Evolutionary conservation across 495 filamentous ascomycete genomes (phyloP).

Genomic region (Aspergillus olivimuriae): DNA sequence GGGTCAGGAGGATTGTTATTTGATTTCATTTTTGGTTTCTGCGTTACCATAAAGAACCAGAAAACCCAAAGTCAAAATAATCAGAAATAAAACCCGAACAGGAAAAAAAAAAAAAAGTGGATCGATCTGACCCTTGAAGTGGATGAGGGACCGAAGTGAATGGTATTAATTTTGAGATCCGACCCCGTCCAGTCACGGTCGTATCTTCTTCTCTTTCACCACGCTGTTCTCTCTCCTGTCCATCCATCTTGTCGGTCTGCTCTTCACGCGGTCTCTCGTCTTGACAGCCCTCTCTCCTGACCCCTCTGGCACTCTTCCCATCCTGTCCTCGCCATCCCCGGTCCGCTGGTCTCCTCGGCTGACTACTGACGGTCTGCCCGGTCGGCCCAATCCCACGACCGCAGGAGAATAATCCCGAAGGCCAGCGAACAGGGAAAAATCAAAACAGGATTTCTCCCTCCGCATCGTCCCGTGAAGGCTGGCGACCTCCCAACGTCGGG

Average conservation of each 20-base stretch:
- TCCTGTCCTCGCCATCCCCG: no score
- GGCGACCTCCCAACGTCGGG: background rate
- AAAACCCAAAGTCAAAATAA: no score
- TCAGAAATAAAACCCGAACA: slow-evolving; percentile 2
- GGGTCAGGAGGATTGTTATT: no score
- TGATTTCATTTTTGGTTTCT: background rate
- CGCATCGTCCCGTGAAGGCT: background rate
- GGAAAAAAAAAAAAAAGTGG: slow-evolving; percentile 16
- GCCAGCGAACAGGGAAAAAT: background rate
- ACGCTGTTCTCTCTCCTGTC: no score
- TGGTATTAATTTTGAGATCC: background rate
- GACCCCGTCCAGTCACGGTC: background rate
- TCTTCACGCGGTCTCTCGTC: no score
- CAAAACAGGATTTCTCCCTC: background rate
- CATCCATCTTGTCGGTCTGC: no score
- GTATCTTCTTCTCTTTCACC: slow-evolving; percentile 2
- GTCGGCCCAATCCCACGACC: slow-evolving; percentile 7
- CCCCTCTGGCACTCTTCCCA: no score
- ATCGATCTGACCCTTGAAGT: slow-evolving; percentile 23
- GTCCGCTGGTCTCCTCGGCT: no score
- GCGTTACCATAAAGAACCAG: no score
- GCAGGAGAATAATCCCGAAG: background rate
- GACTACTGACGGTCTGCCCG: no score
- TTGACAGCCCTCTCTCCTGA: no score
- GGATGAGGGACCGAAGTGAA: background rate